A percentile compares a stretch with the other conserved stretches of the same genome.
Evolutionary conservation across 805 yeast genomes (phyloP).

Genomic region (Nakazawaea ishiwadae): DNA sequence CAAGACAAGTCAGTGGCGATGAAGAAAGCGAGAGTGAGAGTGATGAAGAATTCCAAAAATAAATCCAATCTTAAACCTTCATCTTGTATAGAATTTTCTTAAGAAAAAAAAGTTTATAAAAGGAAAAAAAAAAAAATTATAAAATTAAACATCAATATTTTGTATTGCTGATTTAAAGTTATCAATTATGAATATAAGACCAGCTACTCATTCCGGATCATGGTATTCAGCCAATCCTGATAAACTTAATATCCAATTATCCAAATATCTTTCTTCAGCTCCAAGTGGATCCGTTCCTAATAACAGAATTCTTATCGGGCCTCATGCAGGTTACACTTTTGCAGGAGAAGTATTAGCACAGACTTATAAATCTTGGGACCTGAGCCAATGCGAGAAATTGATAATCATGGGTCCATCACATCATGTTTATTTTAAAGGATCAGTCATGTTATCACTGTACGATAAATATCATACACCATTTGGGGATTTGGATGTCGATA

Average conservation of each 20-base stretch:
- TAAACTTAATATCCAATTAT: slow-evolving; percentile 46
- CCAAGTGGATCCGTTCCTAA: slow-evolving; percentile 26
- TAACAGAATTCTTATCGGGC: slow-evolving; percentile 54
- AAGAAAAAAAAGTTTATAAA: background rate
- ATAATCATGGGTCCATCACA: slow-evolving; percentile 93
- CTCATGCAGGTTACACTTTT: slow-evolving; percentile 89
- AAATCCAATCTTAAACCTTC: too few relatives aligned
- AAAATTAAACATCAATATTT: background rate
- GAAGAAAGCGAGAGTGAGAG: slow-evolving; percentile 42
- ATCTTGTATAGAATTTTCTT: background rate
- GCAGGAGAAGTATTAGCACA: slow-evolving; percentile 77
- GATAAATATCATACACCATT: slow-evolving; percentile 72
- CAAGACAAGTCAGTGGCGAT: slow-evolving; percentile 78
- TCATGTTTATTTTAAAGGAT: slow-evolving; percentile 70
- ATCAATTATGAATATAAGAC: slow-evolving; percentile 20
- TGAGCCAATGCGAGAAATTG: slow-evolving; percentile 50
- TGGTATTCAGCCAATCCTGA: slow-evolving; percentile 65
- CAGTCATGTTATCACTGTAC: slow-evolving; percentile 49
- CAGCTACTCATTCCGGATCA: slow-evolving; percentile 86
- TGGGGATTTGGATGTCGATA: slow-evolving; percentile 70
- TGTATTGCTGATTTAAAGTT: too few relatives aligned
- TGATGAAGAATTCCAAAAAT: slow-evolving; percentile 18
- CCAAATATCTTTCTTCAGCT: slow-evolving; percentile 36
- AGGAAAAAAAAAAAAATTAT: background rate
- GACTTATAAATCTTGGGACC: slow-evolving; percentile 69